Conservation (phyloP, 169 alveolate species). For the Plasmodium gallinaceum region DNA sequence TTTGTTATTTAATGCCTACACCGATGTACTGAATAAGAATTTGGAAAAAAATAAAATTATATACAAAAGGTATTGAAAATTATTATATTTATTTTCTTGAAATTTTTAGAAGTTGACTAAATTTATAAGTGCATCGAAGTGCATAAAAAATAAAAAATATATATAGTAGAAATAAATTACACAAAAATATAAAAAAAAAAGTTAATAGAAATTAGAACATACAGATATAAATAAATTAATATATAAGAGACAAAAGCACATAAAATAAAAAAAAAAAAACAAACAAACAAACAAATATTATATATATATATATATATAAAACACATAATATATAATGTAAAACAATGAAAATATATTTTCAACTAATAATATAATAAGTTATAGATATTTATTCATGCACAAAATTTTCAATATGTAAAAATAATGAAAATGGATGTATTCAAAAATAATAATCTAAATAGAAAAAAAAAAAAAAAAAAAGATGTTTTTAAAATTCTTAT, state of each 20-base stretch:
- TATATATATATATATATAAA: background rate
- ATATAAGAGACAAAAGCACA: background rate
- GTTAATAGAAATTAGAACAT: background rate
- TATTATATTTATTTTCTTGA: background rate
- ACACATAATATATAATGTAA: background rate
- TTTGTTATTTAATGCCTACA: background rate
- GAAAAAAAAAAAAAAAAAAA: background rate
- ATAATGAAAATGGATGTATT: background rate
- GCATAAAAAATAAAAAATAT: constrained; percentile 3
- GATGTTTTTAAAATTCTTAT: too few relatives aligned
- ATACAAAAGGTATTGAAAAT: background rate
- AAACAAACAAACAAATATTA: too few relatives aligned
- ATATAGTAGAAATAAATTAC: background rate
- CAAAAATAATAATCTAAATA: background rate
- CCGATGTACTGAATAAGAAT: background rate
- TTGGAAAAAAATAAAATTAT: background rate
- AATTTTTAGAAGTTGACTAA: background rate
- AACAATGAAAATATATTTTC: too few relatives aligned
- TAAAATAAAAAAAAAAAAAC: background rate
- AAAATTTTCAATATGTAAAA: background rate
- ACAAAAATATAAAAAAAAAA: constrained; percentile 13
- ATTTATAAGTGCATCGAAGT: constrained; percentile 38
- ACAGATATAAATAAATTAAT: background rate
- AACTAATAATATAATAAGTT: too few relatives aligned
- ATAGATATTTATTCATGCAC: background rate